These are phyloP conservation scores for Chernovozyma sophiae-reginae DNA, from an alignment of 1,139 yeast genomes.

Conservation along the genomic window DNA sequence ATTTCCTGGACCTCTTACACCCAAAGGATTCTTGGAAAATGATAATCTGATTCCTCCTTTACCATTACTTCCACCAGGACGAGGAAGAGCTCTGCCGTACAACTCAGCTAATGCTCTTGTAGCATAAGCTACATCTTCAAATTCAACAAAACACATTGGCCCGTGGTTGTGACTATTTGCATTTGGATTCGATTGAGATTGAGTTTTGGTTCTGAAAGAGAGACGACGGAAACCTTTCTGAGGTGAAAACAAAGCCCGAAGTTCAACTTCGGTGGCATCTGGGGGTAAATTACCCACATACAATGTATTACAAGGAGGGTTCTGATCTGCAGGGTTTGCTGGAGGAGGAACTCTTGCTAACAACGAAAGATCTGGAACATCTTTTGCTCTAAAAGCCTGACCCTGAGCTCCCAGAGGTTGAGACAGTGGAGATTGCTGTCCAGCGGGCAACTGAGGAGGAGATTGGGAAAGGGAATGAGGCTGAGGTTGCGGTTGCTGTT, in stretches of 20 bases:
- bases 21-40: constrained; percentile 92
- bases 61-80: constrained; percentile 63
- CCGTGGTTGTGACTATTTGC: constrained; percentile 63
- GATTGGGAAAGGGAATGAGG: constrained; percentile 8
- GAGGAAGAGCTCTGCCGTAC: constrained; percentile 79
- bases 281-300: constrained; percentile 97
- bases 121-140: constrained; percentile 92
- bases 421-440: constrained; percentile 5
- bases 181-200: constrained; percentile 31
- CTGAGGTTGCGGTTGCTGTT: constrained; percentile 11
- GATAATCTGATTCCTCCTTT: constrained; percentile 95
- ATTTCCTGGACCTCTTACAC: constrained; percentile 75
- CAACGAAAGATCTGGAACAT: constrained; percentile 67
- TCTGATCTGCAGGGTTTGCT: constrained; percentile 98
- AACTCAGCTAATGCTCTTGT: constrained; percentile 90
- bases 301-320: constrained; percentile 95
- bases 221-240: constrained; percentile 91
- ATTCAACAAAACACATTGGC: constrained; percentile 99
- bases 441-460: constrained; percentile 1
- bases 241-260: constrained; percentile 79
- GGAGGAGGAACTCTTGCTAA: constrained; percentile 88
- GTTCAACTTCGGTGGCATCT: constrained; percentile 91
- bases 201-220: constrained; percentile 75
- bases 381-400: constrained; percentile 18
- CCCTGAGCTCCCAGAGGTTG: constrained; percentile 2